Evolutionary conservation across 2,329 filamentous ascomycete genomes (phyloP).

Genomic region (Triangularia setosa): DNA sequence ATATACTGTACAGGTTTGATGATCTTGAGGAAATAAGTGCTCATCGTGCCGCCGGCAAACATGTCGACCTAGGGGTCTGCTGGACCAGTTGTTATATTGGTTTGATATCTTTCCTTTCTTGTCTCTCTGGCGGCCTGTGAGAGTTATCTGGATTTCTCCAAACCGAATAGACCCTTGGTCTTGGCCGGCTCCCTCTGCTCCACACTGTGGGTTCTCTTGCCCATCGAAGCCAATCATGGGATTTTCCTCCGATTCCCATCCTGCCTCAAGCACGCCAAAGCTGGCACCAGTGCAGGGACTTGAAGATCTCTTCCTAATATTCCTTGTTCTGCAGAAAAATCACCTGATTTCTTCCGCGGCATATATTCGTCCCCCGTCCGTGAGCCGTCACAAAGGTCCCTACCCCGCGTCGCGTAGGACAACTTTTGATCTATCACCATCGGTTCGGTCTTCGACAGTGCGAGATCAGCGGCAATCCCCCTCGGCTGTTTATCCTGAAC

Average conservation of each 20-base stretch:
- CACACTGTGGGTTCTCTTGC: constrained; percentile 6
- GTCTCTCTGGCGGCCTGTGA: neutral
- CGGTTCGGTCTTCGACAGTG: neutral
- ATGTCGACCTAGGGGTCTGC: neutral
- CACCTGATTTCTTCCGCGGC: constrained; percentile 10
- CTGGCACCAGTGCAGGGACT: constrained; percentile 1
- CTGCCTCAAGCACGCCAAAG: constrained; percentile 5
- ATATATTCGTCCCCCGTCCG: neutral
- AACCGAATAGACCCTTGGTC: neutral
- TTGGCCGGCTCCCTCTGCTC: neutral
- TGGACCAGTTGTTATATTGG: neutral
- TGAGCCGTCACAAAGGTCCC: neutral
- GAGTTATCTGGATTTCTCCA: neutral
- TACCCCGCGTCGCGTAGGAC: neutral
- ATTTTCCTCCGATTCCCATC: constrained; percentile 12
- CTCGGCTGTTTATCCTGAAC: neutral
- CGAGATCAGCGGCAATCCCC: neutral
- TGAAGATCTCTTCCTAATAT: constrained; percentile 16
- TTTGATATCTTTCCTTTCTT: neutral
- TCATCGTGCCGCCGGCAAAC: neutral
- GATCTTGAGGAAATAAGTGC: constrained; percentile 2
- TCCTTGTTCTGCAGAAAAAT: constrained; percentile 11
- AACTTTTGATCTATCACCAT: neutral
- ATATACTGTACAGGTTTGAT: neutral
- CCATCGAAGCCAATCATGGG: constrained; percentile 17